Evolutionary conservation across 148 eudicot species (phyloP), one percentile per base, ranked within the genome.

Genomic region (Vaccinium myrtillus): DNA sequence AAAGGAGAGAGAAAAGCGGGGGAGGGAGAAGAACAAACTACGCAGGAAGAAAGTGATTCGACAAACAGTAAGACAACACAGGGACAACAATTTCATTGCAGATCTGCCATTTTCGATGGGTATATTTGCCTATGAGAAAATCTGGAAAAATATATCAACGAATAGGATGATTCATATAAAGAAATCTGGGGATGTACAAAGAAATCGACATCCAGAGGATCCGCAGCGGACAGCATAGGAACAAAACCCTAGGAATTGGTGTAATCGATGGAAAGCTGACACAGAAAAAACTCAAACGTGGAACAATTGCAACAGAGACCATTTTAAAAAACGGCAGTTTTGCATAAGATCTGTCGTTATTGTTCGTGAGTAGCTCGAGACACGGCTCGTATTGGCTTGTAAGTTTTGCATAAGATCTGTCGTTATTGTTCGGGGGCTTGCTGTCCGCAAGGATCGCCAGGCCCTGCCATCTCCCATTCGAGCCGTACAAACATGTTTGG

Each of bases 191-290:
- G 39, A 36, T 36, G 39, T 36, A 36, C 15, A 32, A 36, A 2
- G 32, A 43, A 61, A 39, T 9, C 15, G 73, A 73, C 32, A 84
- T 51, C 46, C 75, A 70, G 78, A 70, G 46, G 39, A 79, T 13
- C 27, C 43, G 79, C 53, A 84, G 69, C 55, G 43, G 83, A 80
- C 86, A 85, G 48, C 23, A 4, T 78, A 21, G 51, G 54, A 67
- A 78, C 82, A 59, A 78, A n/a, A 21, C 75, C 77, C 86, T 63
- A 78, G 65, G 63, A 78, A 80, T 80, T 23, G 12, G 30, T 79
- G 83, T 18, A 70, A 56, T 56, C 58, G 53, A 54, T 58, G 81
- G 54, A 79, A 84, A 84, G 86, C 86, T 71, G 78, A 70, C 78
- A 53, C 54, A 7, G 8, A 69, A 69, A 84, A 84, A 79, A 54